Evolutionary conservation across 305 asterid genomes (phyloP), one percentile per base, ranked within the genome.

Genomic region (Fraxinus angustifolia): DNA sequence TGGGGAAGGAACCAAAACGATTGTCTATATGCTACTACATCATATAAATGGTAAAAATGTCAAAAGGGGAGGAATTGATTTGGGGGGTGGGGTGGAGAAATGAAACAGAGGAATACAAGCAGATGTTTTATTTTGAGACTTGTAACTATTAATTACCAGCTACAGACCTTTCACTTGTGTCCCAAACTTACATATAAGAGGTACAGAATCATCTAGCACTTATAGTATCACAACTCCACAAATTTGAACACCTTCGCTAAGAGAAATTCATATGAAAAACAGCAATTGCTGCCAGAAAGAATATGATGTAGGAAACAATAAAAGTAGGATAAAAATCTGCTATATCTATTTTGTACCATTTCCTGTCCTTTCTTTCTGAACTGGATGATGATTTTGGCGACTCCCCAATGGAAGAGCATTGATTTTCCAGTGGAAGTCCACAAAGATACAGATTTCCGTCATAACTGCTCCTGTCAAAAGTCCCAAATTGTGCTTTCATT

Each of bases 361-460:
- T 62, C n/a, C 26, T 7, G 33, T 62, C 33, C 16, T 1, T 0
- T 10, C 1, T 23, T 23, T 62, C 72, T 8, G 33, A 23, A 23
- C 5, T 62, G 8, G 11, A 58, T 62, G 72, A 10, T 11, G 72
- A n/a, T 21, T 62, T 62, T 62, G 72, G 72, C 35, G n/a, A 62
- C 26, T 21, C 72, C 26, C 16, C 6, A 62, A 10, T 23, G 72
- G 72, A n/a, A 21, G 33, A 21, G 35, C 81, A 78, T n/a, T 60
- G 8, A 1, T 78, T 78, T 5, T 21, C 56, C 14, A 35, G 11
- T 19, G 31, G 75, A 31, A 12, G 53, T 26, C 81, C 81, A 21
- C 81, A 78, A 17, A 78, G 81, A n/a, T 56, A 34, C 1, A 73
- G 81, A 60, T 78, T 78, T 21, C 81, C 81, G 31, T 60, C 74